Conservation (phyloP, 768 basidiomycete species). For the Rhodotorula graminis region DNA sequence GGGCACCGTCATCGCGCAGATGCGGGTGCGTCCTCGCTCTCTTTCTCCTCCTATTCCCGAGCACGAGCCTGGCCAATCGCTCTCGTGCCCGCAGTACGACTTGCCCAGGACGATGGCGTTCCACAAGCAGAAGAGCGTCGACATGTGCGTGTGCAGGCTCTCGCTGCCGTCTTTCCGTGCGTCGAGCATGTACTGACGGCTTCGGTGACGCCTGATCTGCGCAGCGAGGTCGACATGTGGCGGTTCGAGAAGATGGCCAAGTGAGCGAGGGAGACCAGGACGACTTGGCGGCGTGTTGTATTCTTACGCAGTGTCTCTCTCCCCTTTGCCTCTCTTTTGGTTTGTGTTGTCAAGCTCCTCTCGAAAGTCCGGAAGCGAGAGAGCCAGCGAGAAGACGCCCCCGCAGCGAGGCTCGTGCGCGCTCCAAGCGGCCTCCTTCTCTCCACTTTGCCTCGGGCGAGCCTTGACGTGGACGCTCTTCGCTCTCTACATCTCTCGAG, state of each 20-base stretch:
- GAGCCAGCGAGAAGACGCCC: no score
- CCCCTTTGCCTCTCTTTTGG: no score
- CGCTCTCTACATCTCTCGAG: no score
- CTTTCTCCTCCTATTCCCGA: no score
- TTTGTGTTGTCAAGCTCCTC: no score
- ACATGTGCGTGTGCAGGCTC: conserved; percentile 33
- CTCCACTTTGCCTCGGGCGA: no score
- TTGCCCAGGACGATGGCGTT: conserved; percentile 43
- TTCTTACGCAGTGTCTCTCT: not conserved
- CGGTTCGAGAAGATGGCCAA: conserved; percentile 25
- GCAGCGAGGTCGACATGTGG: conserved; percentile 38
- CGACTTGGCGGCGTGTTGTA: not conserved
- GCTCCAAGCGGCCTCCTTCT: no score
- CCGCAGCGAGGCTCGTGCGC: no score
- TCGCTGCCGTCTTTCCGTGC: not conserved
- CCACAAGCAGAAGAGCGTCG: conserved; percentile 43
- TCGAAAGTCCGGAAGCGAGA: no score
- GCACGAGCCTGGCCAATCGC: not conserved
- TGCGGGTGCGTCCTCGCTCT: conserved; percentile 20
- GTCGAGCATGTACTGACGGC: no score
- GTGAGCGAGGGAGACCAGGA: not conserved
- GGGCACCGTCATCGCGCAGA: conserved; percentile 39
- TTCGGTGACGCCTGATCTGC: not conserved
- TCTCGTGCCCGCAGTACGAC: conserved; percentile 31
- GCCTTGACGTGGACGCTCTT: no score